Evolutionary conservation across 495 filamentous ascomycete species (phyloP).

Genomic region (Tuber melanosporum): DNA sequence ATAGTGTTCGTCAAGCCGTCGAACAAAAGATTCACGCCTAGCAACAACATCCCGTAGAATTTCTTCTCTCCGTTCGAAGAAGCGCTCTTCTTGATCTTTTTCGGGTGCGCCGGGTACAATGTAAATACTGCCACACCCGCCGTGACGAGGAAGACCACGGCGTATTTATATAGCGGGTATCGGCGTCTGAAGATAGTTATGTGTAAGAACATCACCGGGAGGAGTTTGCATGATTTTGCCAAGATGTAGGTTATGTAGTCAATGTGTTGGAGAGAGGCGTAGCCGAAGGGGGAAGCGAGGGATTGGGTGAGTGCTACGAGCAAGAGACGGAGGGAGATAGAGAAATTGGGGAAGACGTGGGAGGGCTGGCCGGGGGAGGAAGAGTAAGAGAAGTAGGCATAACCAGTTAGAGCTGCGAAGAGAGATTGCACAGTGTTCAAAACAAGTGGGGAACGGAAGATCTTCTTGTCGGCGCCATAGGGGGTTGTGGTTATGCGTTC

Average conservation of each 20-base stretch:
- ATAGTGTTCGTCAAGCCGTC: constrained; percentile 94
- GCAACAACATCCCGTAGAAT: constrained; percentile 74
- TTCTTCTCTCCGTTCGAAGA: constrained; percentile 50
- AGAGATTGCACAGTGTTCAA: constrained; percentile 92
- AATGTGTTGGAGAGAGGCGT: constrained; percentile 85
- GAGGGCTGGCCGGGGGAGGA: constrained; percentile 50
- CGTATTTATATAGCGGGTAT: constrained; percentile 95
- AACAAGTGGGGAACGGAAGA: constrained; percentile 88
- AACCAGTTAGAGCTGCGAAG: constrained; percentile 76
- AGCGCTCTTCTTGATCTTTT: constrained; percentile 54
- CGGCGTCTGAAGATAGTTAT: constrained; percentile 81
- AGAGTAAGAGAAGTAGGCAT: constrained; percentile 67
- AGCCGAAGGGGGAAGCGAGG: constrained; percentile 89
- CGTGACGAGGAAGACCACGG: constrained; percentile 83
- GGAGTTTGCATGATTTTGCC: constrained; percentile 93
- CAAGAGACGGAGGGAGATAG: constrained; percentile 69
- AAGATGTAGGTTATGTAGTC: constrained; percentile 99
- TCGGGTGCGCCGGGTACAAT: constrained; percentile 62
- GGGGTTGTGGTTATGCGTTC: constrained; percentile 95
- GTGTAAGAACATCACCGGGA: constrained; percentile 95
- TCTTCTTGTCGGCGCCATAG: constrained; percentile 65
- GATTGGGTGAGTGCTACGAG: constrained; percentile 81
- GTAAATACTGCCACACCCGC: constrained; percentile 92
- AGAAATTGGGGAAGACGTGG: constrained; percentile 66
- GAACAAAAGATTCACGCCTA: constrained; percentile 88